phyloP scores from a whole-genome alignment of 352 stramenopile genomes.

The Globisporangium splendens region DNA sequence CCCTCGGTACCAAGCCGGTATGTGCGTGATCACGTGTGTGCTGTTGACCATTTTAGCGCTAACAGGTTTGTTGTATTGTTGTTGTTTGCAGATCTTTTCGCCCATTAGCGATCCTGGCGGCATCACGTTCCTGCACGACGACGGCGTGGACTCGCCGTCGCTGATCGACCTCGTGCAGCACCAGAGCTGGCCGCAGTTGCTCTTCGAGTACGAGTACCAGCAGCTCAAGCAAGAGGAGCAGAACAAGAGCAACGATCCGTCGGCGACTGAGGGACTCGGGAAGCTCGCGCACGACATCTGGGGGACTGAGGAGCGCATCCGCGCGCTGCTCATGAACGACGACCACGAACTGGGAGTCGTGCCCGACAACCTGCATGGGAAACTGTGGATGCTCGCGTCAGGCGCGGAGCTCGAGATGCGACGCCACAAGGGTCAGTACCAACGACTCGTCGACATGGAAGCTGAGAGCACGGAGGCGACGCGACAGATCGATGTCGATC shows the following conservation, averaged over 20 bases:
- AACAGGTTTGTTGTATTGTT: too few species aligned
- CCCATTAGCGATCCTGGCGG: slow-evolving; percentile 36
- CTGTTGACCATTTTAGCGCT: too few species aligned
- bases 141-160: slow-evolving; percentile 40
- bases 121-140: slow-evolving; percentile 33
- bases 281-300: slow-evolving; percentile 75
- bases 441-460: slow-evolving; percentile 45
- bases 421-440: slow-evolving; percentile 51
- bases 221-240: slow-evolving; percentile 44
- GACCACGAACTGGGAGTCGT: slow-evolving; percentile 52
- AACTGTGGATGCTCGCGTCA: slow-evolving; percentile 78
- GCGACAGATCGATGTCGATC: slow-evolving; percentile 81
- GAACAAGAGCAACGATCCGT: slow-evolving; percentile 28
- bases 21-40: neutral
- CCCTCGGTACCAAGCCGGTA: slow-evolving; percentile 30
- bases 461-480: slow-evolving; percentile 64
- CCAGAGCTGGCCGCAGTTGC: slow-evolving; percentile 53
- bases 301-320: slow-evolving; percentile 78
- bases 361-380: slow-evolving; percentile 66
- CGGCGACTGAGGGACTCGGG: slow-evolving; percentile 43
- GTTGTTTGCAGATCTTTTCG: slow-evolving; percentile 29
- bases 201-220: slow-evolving; percentile 70
- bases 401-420: slow-evolving; percentile 67
- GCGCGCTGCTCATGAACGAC: slow-evolving; percentile 57
- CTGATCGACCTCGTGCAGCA: slow-evolving; percentile 48